Base-by-base conservation (phyloP, 2,329 filamentous ascomycete genomes). In the Fusarium mundagurra region DNA sequence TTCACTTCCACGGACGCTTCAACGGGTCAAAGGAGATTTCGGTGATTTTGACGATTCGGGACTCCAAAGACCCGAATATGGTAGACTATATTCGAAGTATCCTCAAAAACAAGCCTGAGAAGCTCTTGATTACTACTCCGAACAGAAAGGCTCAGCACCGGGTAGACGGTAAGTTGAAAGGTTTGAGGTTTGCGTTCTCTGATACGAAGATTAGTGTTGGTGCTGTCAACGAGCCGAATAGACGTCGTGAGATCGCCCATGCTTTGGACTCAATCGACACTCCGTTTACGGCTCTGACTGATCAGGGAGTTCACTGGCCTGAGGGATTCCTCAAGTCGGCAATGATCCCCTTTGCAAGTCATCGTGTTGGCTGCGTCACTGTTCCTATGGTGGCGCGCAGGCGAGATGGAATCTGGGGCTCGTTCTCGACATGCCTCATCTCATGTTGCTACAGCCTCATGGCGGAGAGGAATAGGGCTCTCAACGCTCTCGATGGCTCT, bases 281-380 rank as follows among this genome's bases (percentile, higher is more conserved):
- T 18, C 11, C 31, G 3, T 55, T 77, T 38, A 75, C 61, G 10
- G 51, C 63, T 7, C 24, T 77, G 3, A 41, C 59, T 6, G 75
- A 77, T 4, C 75, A 77, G n/a, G 20, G 55, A 16, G 55, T 69
- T 16, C 29, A 59, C 5, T 77, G 75, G 75, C 62, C 68, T 22
- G 6, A 11, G 2, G 13, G 10, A 2, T 77, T 77, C 34, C 50
- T 77, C 10, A 8, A 18, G 3, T 44, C 59, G 8, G 66, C 69
- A 9, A n/a, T 69, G 5, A 34, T 27, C 10, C 68, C 73, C 12
- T 77, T 77, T n/a, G 17, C 45, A 3, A 34, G 68, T 20, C 1
- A 7, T 4, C 18, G 41, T 6, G 43, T 76, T 8, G 64, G 64
- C 14, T 69, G 48, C 14, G 72, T 77, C 18, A 61, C 61, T 18